Evolutionary conservation across 176 grass and related monocot species (phyloP), one percentile per base, ranked within the genome.

Genomic region (Musa troglodytarum): DNA sequence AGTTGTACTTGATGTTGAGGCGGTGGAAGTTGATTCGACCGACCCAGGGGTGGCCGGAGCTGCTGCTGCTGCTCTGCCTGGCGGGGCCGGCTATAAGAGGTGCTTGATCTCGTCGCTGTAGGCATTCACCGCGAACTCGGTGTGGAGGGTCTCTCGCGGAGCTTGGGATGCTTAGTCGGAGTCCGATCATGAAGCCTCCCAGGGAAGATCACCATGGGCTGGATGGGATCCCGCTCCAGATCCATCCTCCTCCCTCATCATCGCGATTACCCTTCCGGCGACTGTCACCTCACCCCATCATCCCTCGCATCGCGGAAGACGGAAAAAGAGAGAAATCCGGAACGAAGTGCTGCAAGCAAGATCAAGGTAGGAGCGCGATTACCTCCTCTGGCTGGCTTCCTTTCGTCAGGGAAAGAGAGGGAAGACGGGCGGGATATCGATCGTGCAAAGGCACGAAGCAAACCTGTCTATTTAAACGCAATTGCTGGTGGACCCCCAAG

Each of bases 21-120:
- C 89, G 89, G 85, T 96, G 88, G 88, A 96, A 92, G 67, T 90
- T 73, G 78, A 96, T 96, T 57, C 92, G 92, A 0, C 72, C 86
- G 0, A 68, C 68, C 28, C 83, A 82, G 55, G 79, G 88, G 16
- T 61, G 57, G 19, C 12, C 54, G 54, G 34, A 43, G 29, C 3
- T 34, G 29, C 29, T 34, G 29, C 34, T 6, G 34, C 34, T 61
- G 57, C 17, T 61, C 57, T 19, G 19, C 16, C 21, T 85, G 85
- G 54, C 88, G 80, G 80, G 3, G 76, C n/a, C 2, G 82, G 92
- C 63, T 92, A 89, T 53, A 92, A 82, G 77, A 96, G 82, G 86
- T 96, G 92, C 72, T 84, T 90, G 85, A 92, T 96, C 92, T 96
- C 89, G 86, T 96, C 92, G 75, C 81, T 87, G 87, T 96, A 92